Evolutionary conservation across 1,284 basidiomycete genomes (phyloP).

Genomic region (Austroboletus novae-zelandiae): DNA sequence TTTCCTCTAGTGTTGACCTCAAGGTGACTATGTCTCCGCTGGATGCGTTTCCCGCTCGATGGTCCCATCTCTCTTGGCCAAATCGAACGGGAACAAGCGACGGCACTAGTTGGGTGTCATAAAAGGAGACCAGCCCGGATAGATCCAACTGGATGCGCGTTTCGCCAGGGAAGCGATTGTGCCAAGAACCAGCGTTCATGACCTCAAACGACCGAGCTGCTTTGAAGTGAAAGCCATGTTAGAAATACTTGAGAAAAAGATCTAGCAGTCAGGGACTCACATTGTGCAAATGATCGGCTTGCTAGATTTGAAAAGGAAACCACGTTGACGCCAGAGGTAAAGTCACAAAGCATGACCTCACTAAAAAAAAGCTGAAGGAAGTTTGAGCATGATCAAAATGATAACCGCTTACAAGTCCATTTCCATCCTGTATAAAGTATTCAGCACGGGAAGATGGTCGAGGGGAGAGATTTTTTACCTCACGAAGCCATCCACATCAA

Average conservation of each 20-base stretch:
- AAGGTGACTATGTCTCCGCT: constrained; percentile 16
- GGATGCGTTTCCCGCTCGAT: constrained; percentile 32
- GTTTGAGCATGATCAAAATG: neutral
- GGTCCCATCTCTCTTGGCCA: constrained; percentile 26
- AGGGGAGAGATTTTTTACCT: constrained; percentile 24
- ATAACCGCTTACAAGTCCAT: constrained; percentile 43
- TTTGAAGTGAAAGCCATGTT: neutral
- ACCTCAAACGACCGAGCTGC: constrained; percentile 10
- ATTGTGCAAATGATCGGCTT: neutral
- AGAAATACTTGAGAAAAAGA: neutral
- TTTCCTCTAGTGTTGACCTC: constrained; percentile 23
- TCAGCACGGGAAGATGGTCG: neutral
- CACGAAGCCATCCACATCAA: constrained; percentile 38
- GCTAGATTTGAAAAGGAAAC: constrained; percentile 32
- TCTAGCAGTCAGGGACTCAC: constrained; percentile 2
- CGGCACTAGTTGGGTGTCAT: constrained; percentile 31
- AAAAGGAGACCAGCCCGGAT: constrained; percentile 33
- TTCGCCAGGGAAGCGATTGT: constrained; percentile 37
- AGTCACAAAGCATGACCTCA: constrained; percentile 53
- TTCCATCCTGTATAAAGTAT: constrained; percentile 39
- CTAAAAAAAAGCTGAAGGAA: constrained; percentile 25
- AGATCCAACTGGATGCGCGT: constrained; percentile 36
- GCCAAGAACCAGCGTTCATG: constrained; percentile 33
- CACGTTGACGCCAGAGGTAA: constrained; percentile 39
- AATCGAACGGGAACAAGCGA: constrained; percentile 28